Evolutionary conservation across 257 asterid genomes (phyloP).

Genomic region (Solanum infundibuliforme): DNA sequence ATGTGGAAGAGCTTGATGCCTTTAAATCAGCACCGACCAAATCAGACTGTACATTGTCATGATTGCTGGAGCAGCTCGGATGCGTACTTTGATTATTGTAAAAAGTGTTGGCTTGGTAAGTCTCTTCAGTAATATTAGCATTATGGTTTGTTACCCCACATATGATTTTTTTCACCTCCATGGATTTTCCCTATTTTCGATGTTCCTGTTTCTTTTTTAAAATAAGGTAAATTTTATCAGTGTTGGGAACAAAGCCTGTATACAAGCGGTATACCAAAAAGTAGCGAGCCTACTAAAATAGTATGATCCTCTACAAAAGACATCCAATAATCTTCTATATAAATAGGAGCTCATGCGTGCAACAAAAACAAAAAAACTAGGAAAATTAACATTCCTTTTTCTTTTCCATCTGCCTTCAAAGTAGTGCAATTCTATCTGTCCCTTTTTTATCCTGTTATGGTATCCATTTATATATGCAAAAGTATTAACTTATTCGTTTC

Average conservation of each 20-base stretch:
- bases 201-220: neutral
- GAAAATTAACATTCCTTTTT: neutral
- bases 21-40: conserved; percentile 17
- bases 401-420: neutral
- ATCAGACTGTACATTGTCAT: conserved; percentile 53
- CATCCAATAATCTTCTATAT: neutral
- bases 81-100: conserved; percentile 43
- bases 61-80: conserved; percentile 84
- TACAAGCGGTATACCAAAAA: neutral
- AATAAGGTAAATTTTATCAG: neutral
- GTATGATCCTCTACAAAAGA: neutral
- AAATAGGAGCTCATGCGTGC: neutral
- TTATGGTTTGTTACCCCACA: neutral
- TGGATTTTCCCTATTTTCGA: neutral
- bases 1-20: conserved; percentile 77
- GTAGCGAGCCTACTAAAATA: neutral
- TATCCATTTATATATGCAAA: neutral
- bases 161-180: neutral
- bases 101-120: conserved; percentile 93
- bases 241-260: neutral
- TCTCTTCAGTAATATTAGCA: conserved; percentile 6
- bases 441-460: neutral
- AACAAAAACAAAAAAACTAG: neutral
- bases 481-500: neutral
- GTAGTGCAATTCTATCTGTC: neutral